A percentile compares a stretch with the other conserved stretches of the same genome.
Conservation (phyloP, 2,329 filamentous ascomycete species). For the Geosmithia putterillii region DNA sequence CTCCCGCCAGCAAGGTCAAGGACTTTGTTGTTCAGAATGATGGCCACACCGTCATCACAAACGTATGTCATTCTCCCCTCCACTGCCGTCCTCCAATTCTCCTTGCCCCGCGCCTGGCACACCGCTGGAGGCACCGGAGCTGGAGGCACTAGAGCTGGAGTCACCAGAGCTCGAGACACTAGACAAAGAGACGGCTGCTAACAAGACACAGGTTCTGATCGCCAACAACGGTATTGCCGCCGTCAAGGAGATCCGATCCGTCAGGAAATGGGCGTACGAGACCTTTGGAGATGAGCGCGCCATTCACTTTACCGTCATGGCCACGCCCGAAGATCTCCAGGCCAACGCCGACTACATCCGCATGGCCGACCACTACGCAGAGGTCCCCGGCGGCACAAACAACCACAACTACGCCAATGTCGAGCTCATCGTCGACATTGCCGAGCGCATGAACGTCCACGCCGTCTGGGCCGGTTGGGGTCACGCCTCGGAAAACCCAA, state of each 20-base stretch:
- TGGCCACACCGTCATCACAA: constrained; percentile 97
- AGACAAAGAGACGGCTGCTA: background rate
- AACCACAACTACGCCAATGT: constrained; percentile 99
- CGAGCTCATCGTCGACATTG: constrained; percentile 96
- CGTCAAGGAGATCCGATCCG: constrained; percentile 97
- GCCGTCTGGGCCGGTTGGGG: constrained; percentile 99
- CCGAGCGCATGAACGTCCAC: constrained; percentile 96
- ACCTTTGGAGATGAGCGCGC: constrained; percentile 96
- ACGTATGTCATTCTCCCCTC: too few species aligned
- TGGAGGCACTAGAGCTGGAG: too few species aligned
- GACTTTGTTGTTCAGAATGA: constrained; percentile 86
- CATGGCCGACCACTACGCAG: constrained; percentile 99
- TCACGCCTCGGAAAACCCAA: constrained; percentile 97
- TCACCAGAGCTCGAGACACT: too few species aligned
- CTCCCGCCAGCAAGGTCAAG: constrained; percentile 77
- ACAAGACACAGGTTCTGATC: constrained; percentile 65
- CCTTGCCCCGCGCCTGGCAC: too few species aligned
- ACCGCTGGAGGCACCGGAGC: too few species aligned
- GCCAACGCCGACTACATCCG: constrained; percentile 99
- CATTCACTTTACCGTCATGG: constrained; percentile 99
- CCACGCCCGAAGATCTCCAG: constrained; percentile 91
- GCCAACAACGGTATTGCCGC: constrained; percentile 99
- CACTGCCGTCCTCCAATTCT: constrained; percentile 2
- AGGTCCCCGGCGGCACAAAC: constrained; percentile 96
- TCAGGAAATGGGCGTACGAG: constrained; percentile 99